Base-by-base conservation (phyloP, 768 basidiomycete species). In the Imleria badia region DNA sequence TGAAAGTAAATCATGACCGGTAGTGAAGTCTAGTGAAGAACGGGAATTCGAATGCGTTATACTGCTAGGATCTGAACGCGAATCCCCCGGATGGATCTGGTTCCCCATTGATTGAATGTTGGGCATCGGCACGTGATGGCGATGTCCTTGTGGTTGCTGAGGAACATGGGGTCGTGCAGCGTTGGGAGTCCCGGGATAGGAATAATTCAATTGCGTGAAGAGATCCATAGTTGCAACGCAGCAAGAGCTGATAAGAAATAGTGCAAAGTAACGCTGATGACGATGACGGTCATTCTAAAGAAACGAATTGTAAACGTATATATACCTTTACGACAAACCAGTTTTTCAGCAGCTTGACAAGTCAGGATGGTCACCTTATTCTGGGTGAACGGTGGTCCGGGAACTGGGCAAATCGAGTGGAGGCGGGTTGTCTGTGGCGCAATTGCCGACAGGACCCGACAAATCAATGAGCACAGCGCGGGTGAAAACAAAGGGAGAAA, bases 241-340 rank as follows among this genome's bases (percentile, higher is more conserved):
- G 34, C 38, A 31, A 43, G 40, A 41, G 33, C 35, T 49, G 55
- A 42, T 22, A 30, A 34, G 33, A 33, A 14, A n/a, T 10, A 33
- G 22, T 5, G 17, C 17, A 15, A 46, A 35, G 58, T 12, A 39
- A 52, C 36, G 22, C 43, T 61, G 26, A 29, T 6, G 43, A 41
- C 35, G 7, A 30, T 30, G 29, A 12, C 17, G 3, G 55, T 53
- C 36, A 45, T 15, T 39, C 35, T 23, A 52, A 34, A 42, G 55
- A 45, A 54, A 38, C 30, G 3, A 14, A 23, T 5, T 6, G 31
- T 9, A 34, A n/a, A n/a, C 1, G 22, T 38, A 57, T 52, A 62
- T 47, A 56, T 62, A 66, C 66, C 61, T 58, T 48, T 14, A 39
- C 31, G 45, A 35, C 46, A 53, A 40, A 29, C 31, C 40, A 14